Base-by-base conservation (phyloP, 2,329 filamentous ascomycete genomes). In the Botrytis pseudocinerea region DNA sequence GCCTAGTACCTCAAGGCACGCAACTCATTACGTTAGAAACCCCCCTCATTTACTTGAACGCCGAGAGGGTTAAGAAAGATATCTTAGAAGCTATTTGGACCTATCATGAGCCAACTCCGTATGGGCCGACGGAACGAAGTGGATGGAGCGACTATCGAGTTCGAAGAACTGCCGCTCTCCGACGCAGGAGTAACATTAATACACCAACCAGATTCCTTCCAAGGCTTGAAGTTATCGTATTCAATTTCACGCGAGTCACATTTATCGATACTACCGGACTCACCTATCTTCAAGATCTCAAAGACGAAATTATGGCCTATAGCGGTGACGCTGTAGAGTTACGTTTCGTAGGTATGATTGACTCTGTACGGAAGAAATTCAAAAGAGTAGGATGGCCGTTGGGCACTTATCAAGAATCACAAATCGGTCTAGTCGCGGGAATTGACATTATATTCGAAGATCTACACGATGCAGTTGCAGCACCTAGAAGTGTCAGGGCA, bases 241-340 rank as follows among this genome's bases (percentile, higher is more conserved):
- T 76, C 9, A 74, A 78, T 57, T 72, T 78, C 16, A 60, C 70
- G 1, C 51, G 70, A 12, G 77, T 75, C 9, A 69, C 72, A 1
- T 76, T 78, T 42, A 71, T 78, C 35, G 77, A 78, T 46, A 71
- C 70, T 2, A 75, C 69, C 1, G 75, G 72, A 1, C 71, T 78
- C 16, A 70, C 69, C 16, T 57, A 71, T 20, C 74, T 78, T 7
- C 40, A 70, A 54, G 70, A 76, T 12, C 40, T 75, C 38, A 77
- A 75, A 46, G 61, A 66, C 9, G 74, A 74, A 20, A 40, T 77
- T 4, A 22, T 70, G 9, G 28, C 44, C 7, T 78, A 76, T 54
- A 74, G 71, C 8, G 74, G 76, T 38, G 69, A 73, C 8, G 65
- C 74, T 9, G 69, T 77, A 6, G 74, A 78, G 60, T 57, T 78